These are phyloP conservation scores for Chenopodium suecicum DNA, from an alignment of 148 eudicot genomes.

Conservation along the genomic window DNA sequence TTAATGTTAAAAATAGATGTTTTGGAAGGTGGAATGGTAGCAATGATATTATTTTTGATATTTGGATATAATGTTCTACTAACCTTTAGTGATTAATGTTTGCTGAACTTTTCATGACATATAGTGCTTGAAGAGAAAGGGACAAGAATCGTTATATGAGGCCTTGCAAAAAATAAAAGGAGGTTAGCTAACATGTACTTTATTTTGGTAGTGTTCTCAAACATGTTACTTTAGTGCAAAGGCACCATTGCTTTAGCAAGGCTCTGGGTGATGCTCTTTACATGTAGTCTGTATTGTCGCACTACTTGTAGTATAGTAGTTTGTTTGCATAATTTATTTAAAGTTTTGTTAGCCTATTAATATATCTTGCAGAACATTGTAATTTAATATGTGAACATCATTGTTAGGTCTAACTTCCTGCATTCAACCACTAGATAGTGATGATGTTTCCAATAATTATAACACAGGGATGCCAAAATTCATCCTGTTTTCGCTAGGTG, in stretches of 20 bases:
- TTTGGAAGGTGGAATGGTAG: background rate
- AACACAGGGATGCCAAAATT: background rate
- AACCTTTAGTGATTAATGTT: background rate
- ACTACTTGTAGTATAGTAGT: background rate
- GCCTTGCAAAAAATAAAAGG: slow-evolving; percentile 78
- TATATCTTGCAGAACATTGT: background rate
- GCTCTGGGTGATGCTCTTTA: background rate
- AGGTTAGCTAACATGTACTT: slow-evolving; percentile 44
- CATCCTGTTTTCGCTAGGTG: background rate
- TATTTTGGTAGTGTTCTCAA: background rate
- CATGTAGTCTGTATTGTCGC: background rate
- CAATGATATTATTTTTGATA: background rate
- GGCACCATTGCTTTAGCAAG: background rate
- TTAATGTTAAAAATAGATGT: background rate
- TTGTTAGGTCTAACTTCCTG: background rate
- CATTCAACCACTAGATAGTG: background rate
- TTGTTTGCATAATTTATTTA: background rate
- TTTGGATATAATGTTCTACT: background rate
- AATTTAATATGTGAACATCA: background rate
- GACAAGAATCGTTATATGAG: slow-evolving; percentile 54
- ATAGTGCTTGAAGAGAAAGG: slow-evolving; percentile 44
- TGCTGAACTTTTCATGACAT: slow-evolving; percentile 1
- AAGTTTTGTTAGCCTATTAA: background rate
- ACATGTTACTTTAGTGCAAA: background rate
- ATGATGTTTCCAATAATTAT: background rate